Conservation (phyloP, 1,284 basidiomycete genomes). For the Irpex rosettiformis region DNA sequence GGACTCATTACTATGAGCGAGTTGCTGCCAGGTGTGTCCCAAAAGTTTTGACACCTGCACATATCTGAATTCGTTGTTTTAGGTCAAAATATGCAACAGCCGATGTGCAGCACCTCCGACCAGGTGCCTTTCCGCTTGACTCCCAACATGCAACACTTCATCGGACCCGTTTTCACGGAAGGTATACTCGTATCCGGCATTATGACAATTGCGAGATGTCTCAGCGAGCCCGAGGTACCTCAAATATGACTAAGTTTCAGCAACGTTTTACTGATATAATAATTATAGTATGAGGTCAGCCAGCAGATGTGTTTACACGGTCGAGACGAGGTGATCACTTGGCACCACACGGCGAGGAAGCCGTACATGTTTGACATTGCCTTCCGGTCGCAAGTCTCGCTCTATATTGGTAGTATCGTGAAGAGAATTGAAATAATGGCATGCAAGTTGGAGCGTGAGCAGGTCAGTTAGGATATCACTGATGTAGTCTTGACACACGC, state of each 20-base stretch:
- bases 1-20: slow-evolving; percentile 92
- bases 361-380: slow-evolving; percentile 53
- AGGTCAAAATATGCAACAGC: slow-evolving; percentile 46
- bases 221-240: slow-evolving; percentile 90
- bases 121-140: slow-evolving; percentile 96
- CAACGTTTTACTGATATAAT: slow-evolving; percentile 1
- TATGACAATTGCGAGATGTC: slow-evolving; percentile 86
- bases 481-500: background rate
- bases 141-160: slow-evolving; percentile 93
- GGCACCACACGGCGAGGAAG: slow-evolving; percentile 53
- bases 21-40: slow-evolving; percentile 76
- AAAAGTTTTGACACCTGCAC: too few species aligned
- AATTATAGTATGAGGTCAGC: slow-evolving; percentile 75
- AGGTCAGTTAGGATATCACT: slow-evolving; percentile 53
- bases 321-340: slow-evolving; percentile 87
- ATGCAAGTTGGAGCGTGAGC: slow-evolving; percentile 81
- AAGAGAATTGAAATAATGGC: slow-evolving; percentile 84
- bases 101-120: slow-evolving; percentile 78
- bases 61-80: too few species aligned
- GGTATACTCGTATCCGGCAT: slow-evolving; percentile 85
- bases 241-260: background rate
- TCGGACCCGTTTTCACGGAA: slow-evolving; percentile 88
- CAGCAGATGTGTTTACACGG: slow-evolving; percentile 88
- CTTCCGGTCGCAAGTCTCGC: slow-evolving; percentile 68
- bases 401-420: slow-evolving; percentile 80